phyloP scores from a whole-genome alignment of 2,329 filamentous ascomycete species.

The Aspergillus spinulosporus region DNA sequence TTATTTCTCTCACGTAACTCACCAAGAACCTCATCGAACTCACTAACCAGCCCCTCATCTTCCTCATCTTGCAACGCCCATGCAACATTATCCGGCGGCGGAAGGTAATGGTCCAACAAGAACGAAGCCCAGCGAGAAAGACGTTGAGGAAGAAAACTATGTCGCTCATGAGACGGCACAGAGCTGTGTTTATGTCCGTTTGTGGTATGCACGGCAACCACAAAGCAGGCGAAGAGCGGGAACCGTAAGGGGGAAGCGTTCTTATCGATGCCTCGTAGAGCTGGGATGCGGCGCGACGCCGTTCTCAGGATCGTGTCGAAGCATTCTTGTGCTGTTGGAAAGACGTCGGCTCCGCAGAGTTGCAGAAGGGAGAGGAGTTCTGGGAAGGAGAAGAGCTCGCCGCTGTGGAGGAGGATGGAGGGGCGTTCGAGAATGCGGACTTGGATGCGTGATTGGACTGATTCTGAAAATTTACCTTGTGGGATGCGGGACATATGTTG shows the following conservation, averaged over 20 bases:
- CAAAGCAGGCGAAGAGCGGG: conserved; percentile 36
- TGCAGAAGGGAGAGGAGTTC: conserved; percentile 34
- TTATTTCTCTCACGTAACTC: conserved; percentile 17
- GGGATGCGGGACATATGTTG: conserved; percentile 35
- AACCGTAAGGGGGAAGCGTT: conserved; percentile 31
- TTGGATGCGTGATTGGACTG: conserved; percentile 31
- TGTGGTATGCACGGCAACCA: conserved; percentile 28
- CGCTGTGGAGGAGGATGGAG: conserved; percentile 35
- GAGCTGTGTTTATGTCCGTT: conserved; percentile 8
- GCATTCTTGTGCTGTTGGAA: conserved; percentile 22
- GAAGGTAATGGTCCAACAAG: conserved; percentile 35
- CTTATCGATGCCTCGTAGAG: conserved; percentile 23
- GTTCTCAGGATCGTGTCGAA: conserved; percentile 26
- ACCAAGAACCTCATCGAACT: conserved; percentile 28
- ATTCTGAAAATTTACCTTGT: conserved; percentile 29
- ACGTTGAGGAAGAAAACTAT: conserved; percentile 32
- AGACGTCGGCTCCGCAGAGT: conserved; percentile 16
- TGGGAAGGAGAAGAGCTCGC: conserved; percentile 38
- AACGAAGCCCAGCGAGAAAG: conserved; percentile 40
- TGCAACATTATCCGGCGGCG: conserved; percentile 33
- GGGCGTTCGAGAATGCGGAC: conserved; percentile 35
- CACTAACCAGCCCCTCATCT: conserved; percentile 25
- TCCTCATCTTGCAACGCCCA: conserved; percentile 34
- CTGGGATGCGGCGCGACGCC: conserved; percentile 23
- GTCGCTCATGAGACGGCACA: conserved; percentile 7